Percentiles rank a stretch among this genome's conserved stretches.
Conservation (phyloP, 441 rosid species). For the Melastoma candidum region DNA sequence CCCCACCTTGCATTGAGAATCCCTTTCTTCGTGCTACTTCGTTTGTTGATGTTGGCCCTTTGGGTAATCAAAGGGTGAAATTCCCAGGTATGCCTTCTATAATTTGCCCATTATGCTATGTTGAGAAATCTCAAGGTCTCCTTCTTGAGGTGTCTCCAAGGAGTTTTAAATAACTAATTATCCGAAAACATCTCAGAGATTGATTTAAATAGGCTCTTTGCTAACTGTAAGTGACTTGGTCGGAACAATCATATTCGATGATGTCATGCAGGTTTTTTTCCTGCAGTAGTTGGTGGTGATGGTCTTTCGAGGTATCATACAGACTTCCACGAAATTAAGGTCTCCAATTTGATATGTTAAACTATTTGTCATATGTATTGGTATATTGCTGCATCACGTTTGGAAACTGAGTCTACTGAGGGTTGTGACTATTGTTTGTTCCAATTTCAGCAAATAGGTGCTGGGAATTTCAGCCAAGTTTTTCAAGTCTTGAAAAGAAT, state of each 20-base stretch:
- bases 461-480: slow-evolving; percentile 78
- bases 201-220: no score
- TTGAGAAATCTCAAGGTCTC: no score
- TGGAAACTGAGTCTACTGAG: slow-evolving; percentile 1
- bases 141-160: no score
- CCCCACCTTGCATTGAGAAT: slow-evolving; percentile 88
- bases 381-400: neutral
- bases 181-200: no score
- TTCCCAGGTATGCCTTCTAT: slow-evolving; percentile 47
- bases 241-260: neutral
- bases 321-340: slow-evolving; percentile 95
- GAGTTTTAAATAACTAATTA: no score
- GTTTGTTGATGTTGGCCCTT: slow-evolving; percentile 48
- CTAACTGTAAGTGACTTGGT: no score
- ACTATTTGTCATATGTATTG: neutral
- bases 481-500: slow-evolving; percentile 87
- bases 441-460: slow-evolving; percentile 63
- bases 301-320: slow-evolving; percentile 86
- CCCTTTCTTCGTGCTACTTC: slow-evolving; percentile 56
- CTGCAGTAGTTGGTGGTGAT: slow-evolving; percentile 45
- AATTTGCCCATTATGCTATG: neutral
- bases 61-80: slow-evolving; percentile 69
- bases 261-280: slow-evolving; percentile 41
- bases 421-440: slow-evolving; percentile 9
- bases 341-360: slow-evolving; percentile 13